Evolutionary conservation across 495 filamentous ascomycete species (phyloP).

Genomic region (Aspergillus hancockii): DNA sequence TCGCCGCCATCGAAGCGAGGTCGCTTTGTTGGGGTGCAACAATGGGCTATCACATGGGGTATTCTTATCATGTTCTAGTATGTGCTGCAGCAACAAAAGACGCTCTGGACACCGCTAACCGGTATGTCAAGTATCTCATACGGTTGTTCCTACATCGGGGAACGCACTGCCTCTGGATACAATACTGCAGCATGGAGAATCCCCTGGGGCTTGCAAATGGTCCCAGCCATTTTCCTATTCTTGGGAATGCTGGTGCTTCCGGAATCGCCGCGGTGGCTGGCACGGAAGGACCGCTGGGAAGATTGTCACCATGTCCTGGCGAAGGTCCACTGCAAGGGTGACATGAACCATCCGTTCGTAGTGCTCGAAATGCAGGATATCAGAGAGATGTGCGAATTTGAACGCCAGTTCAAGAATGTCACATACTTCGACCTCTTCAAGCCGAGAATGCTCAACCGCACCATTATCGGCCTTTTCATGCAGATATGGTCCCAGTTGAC

Average conservation of each 20-base stretch:
- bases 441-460: constrained; percentile 71
- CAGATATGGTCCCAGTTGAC: constrained; percentile 86
- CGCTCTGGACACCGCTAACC: background rate
- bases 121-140: constrained; percentile 58
- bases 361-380: constrained; percentile 68
- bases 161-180: constrained; percentile 24
- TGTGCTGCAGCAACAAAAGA: background rate
- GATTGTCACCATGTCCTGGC: constrained; percentile 64
- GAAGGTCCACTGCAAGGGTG: constrained; percentile 70
- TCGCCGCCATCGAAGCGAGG: constrained; percentile 71
- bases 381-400: constrained; percentile 66
- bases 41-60: constrained; percentile 84
- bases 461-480: constrained; percentile 68
- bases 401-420: constrained; percentile 59
- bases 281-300: constrained; percentile 74
- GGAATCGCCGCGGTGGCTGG: constrained; percentile 80
- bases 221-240: constrained; percentile 69
- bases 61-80: constrained; percentile 79
- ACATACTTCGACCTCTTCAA: constrained; percentile 69
- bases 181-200: constrained; percentile 64
- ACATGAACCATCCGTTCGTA: constrained; percentile 63
- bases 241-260: constrained; percentile 67
- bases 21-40: constrained; percentile 70
- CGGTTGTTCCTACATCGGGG: constrained; percentile 65
- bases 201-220: constrained; percentile 77